phyloP scores from a whole-genome alignment of 441 rosid species.

The Cnidoscolus chayamansa region DNA sequence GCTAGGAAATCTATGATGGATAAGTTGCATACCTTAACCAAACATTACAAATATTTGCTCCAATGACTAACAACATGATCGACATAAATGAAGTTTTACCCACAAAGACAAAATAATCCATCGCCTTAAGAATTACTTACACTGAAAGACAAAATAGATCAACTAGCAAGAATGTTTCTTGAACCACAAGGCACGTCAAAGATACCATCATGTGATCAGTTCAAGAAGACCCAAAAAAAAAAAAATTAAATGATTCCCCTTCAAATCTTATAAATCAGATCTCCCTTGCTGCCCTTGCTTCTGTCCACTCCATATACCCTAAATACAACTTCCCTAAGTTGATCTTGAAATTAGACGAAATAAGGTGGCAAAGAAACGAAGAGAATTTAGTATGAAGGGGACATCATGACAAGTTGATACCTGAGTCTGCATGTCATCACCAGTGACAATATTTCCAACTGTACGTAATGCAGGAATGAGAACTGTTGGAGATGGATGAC shows the following conservation, averaged over 20 bases:
- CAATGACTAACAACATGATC: not conserved
- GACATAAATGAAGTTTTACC: no score
- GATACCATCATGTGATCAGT: no score
- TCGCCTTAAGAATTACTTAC: not conserved
- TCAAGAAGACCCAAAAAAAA: no score
- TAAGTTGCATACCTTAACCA: not conserved
- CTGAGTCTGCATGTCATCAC: conserved; percentile 84
- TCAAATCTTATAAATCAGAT: not conserved
- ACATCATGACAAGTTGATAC: conserved; percentile 8
- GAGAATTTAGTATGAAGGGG: not conserved
- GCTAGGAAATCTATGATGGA: no score
- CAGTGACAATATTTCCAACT: conserved; percentile 80
- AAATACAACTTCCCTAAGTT: not conserved
- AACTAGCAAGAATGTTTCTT: not conserved
- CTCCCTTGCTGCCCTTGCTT: not conserved
- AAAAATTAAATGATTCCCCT: no score
- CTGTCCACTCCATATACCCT: no score
- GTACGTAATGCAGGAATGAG: conserved; percentile 79
- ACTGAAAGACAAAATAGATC: not conserved
- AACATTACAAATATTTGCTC: not conserved
- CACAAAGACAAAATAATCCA: no score
- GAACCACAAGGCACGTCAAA: not conserved
- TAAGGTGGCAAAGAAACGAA: not conserved
- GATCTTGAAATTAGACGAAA: not conserved
- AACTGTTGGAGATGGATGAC: conserved; percentile 73